Conservation (phyloP, 1,284 basidiomycete genomes). For the Heterobasidion parviporum region DNA sequence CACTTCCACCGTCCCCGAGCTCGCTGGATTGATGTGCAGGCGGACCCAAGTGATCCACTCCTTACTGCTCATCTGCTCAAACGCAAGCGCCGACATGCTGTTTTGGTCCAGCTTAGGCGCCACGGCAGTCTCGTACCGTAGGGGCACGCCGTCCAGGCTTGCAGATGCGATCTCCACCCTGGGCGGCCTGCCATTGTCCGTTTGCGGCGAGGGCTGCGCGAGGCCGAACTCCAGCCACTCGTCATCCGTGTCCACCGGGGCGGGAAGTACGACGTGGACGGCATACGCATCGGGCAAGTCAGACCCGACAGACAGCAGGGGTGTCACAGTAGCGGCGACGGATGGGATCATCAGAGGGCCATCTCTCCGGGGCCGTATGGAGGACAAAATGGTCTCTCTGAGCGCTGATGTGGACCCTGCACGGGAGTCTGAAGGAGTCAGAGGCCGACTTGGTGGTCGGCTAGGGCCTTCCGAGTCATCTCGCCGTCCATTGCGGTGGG, state of each 20-base stretch:
- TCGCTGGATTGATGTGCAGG: constrained; percentile 42
- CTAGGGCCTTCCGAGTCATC: constrained; percentile 13
- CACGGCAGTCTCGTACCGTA: constrained; percentile 44
- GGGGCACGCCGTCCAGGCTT: constrained; percentile 57
- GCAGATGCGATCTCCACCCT: constrained; percentile 48
- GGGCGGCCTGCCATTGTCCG: constrained; percentile 19
- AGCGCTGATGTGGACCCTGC: constrained; percentile 15
- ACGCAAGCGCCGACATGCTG: constrained; percentile 28
- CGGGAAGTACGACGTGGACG: constrained; percentile 47
- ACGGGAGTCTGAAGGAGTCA: constrained; percentile 19
- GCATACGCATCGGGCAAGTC: constrained; percentile 40
- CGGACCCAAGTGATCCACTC: constrained; percentile 62
- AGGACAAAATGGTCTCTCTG: constrained; percentile 17
- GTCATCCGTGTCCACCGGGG: constrained; percentile 45
- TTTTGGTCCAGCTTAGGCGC: constrained; percentile 28
- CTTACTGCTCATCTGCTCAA: constrained; percentile 41
- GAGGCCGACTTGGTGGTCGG: constrained; percentile 21
- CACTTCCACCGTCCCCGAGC: constrained; percentile 46
- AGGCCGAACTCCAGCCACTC: constrained; percentile 78
- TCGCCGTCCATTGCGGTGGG: constrained; percentile 9
- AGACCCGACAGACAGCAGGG: constrained; percentile 25
- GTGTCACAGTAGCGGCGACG: constrained; percentile 45
- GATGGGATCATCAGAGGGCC: constrained; percentile 57
- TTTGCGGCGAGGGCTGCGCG: constrained; percentile 24
- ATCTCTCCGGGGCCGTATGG: constrained; percentile 35